These are phyloP conservation scores for Aphanomyces invadans DNA, from an alignment of 352 stramenopile species.

Conservation along the genomic window DNA sequence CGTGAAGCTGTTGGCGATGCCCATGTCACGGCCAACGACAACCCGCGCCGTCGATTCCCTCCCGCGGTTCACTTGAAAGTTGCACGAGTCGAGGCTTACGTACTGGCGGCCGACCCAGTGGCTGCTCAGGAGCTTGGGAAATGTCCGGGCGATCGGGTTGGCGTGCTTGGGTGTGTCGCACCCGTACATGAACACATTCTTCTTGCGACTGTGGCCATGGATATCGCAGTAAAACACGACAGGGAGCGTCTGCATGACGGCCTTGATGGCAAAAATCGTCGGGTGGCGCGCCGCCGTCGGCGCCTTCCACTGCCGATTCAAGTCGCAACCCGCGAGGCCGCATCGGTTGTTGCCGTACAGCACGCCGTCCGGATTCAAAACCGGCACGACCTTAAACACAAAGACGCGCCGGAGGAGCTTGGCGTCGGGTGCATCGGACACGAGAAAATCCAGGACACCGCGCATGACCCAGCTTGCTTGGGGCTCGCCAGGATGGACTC, in stretches of 20 bases:
- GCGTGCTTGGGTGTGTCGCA: slow-evolving; percentile 85
- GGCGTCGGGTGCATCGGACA: slow-evolving; percentile 50
- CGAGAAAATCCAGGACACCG: slow-evolving; percentile 85
- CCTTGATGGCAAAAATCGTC: slow-evolving; percentile 85
- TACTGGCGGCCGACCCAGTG: slow-evolving; percentile 62
- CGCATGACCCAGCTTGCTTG: slow-evolving; percentile 93
- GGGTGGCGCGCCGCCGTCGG: slow-evolving; percentile 63
- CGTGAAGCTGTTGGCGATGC: slow-evolving; percentile 73
- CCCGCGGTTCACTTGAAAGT: slow-evolving; percentile 73
- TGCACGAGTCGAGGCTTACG: slow-evolving; percentile 59
- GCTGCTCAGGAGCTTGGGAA: slow-evolving; percentile 59
- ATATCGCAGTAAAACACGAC: slow-evolving; percentile 86
- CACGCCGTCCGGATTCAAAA: slow-evolving; percentile 93
- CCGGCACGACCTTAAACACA: slow-evolving; percentile 88
- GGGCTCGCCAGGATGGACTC: slow-evolving; percentile 86
- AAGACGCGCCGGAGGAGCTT: slow-evolving; percentile 75
- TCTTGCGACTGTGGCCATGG: slow-evolving; percentile 89
- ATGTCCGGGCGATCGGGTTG: slow-evolving; percentile 58
- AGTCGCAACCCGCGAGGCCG: slow-evolving; percentile 65
- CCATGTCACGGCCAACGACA: slow-evolving; percentile 70
- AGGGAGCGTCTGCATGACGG: slow-evolving; percentile 56
- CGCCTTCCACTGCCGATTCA: slow-evolving; percentile 86
- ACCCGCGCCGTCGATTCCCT: slow-evolving; percentile 78
- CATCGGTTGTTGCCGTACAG: slow-evolving; percentile 90
- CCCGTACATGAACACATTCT: slow-evolving; percentile 94